phyloP scores from a whole-genome alignment of 257 asterid species.

The Nicotiana knightiana region DNA sequence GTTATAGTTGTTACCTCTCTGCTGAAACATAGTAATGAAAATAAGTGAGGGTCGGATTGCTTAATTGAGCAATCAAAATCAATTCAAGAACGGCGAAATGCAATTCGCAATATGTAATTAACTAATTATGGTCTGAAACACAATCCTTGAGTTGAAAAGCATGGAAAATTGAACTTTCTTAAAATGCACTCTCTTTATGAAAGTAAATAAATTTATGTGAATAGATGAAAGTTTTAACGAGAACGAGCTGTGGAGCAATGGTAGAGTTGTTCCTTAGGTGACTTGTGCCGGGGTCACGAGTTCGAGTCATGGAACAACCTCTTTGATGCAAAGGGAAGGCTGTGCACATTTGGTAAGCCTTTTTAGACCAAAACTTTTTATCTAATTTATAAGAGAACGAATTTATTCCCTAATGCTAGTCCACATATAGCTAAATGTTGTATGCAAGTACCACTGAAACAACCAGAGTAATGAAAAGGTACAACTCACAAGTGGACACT shows the following conservation, averaged over 20 bases:
- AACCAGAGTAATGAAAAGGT: not conserved
- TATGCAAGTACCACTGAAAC: not conserved
- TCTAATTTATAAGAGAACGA: not conserved
- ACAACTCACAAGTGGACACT: not conserved
- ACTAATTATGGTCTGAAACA: not conserved
- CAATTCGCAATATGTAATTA: not conserved
- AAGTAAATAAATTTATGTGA: not conserved
- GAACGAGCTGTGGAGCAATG: not conserved
- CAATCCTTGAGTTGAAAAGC: not conserved
- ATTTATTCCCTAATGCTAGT: not conserved
- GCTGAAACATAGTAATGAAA: constrained; percentile 19
- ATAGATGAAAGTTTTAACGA: not conserved
- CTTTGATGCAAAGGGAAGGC: not conserved
- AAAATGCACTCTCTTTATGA: not conserved
- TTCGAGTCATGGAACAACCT: not conserved
- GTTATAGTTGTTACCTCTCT: constrained; percentile 60
- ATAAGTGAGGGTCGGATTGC: not conserved
- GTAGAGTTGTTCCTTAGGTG: constrained; percentile 2
- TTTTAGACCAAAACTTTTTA: not conserved
- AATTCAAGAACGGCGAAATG: not conserved
- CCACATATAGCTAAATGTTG: not conserved
- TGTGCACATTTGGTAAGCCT: not conserved
- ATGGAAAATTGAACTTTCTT: not conserved
- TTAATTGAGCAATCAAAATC: not conserved
- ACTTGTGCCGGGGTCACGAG: not conserved